Conservation (phyloP, 495 filamentous ascomycete species). For the Penicillium herquei region DNA sequence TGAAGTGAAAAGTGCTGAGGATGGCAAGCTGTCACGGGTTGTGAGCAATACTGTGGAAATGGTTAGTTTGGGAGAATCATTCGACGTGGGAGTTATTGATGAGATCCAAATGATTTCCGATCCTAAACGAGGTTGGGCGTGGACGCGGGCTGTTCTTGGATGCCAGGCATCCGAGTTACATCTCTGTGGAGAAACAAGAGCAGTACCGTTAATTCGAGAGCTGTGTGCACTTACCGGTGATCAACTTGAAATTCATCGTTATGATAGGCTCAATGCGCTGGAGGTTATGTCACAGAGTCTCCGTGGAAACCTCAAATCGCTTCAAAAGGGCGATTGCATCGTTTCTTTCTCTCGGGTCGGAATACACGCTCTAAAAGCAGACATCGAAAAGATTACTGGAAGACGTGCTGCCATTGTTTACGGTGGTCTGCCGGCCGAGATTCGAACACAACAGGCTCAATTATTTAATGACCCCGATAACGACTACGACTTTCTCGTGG, state of each 20-base stretch:
- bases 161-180: slow-evolving; percentile 85
- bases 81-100: slow-evolving; percentile 94
- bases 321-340: slow-evolving; percentile 88
- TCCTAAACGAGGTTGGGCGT: slow-evolving; percentile 83
- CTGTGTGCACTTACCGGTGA: slow-evolving; percentile 83
- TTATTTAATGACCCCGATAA: slow-evolving; percentile 94
- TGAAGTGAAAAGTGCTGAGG: slow-evolving; percentile 62
- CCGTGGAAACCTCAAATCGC: slow-evolving; percentile 55
- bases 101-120: slow-evolving; percentile 98
- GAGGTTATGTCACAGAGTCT: slow-evolving; percentile 62
- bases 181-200: slow-evolving; percentile 86
- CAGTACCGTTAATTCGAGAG: slow-evolving; percentile 74
- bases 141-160: slow-evolving; percentile 91
- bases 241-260: slow-evolving; percentile 72
- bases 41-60: slow-evolving; percentile 95
- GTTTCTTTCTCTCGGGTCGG: slow-evolving; percentile 78
- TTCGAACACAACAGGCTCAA: slow-evolving; percentile 81
- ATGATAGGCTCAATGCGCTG: slow-evolving; percentile 78
- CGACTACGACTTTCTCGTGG: slow-evolving; percentile 91
- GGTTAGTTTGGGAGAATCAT: slow-evolving; percentile 65
- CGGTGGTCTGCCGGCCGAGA: slow-evolving; percentile 88
- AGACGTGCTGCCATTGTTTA: slow-evolving; percentile 89
- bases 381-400: slow-evolving; percentile 74
- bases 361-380: slow-evolving; percentile 75
- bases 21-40: slow-evolving; percentile 50